Evolutionary conservation across 148 eudicot species (phyloP).

Genomic region (Diospyros lotus): DNA sequence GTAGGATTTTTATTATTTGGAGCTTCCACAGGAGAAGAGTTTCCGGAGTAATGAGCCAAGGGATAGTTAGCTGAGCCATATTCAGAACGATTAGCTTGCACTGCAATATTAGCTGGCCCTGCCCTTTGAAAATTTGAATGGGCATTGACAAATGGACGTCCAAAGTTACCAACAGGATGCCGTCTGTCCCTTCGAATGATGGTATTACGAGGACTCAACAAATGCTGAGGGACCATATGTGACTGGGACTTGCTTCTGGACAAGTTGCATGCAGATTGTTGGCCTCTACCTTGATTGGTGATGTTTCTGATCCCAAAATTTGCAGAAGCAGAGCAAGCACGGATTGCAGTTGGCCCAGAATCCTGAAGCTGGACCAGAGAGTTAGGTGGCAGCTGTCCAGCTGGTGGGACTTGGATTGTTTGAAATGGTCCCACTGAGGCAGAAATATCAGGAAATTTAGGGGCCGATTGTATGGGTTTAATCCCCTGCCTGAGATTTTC

Average conservation of each 20-base stretch:
- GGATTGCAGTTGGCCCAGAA: constrained; percentile 14
- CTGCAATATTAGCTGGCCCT: constrained; percentile 9
- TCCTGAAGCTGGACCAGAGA: constrained; percentile 1
- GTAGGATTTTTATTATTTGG: constrained; percentile 5
- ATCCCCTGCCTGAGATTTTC: constrained; percentile 27
- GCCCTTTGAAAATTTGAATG: constrained; percentile 33
- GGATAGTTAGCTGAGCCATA: constrained; percentile 12
- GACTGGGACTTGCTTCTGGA: constrained; percentile 38
- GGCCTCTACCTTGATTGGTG: constrained; percentile 28
- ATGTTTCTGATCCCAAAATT: constrained; percentile 30
- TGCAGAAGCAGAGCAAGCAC: constrained; percentile 19
- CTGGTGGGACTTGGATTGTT: constrained; percentile 18
- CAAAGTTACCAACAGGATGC: constrained; percentile 17
- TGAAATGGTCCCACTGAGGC: constrained; percentile 7
- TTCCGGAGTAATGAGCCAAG: neutral
- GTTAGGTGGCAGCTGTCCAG: constrained; percentile 1
- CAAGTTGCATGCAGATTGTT: constrained; percentile 16
- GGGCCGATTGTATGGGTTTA: constrained; percentile 27
- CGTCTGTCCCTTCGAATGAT: constrained; percentile 21
- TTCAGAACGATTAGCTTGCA: constrained; percentile 15
- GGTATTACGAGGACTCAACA: constrained; percentile 17
- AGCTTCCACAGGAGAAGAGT: neutral
- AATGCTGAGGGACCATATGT: constrained; percentile 23
- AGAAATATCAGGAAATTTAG: constrained; percentile 20
- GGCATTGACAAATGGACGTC: constrained; percentile 21